Conservation (phyloP, 352 stramenopile species). For the Hyaloperonospora brassicae region DNA sequence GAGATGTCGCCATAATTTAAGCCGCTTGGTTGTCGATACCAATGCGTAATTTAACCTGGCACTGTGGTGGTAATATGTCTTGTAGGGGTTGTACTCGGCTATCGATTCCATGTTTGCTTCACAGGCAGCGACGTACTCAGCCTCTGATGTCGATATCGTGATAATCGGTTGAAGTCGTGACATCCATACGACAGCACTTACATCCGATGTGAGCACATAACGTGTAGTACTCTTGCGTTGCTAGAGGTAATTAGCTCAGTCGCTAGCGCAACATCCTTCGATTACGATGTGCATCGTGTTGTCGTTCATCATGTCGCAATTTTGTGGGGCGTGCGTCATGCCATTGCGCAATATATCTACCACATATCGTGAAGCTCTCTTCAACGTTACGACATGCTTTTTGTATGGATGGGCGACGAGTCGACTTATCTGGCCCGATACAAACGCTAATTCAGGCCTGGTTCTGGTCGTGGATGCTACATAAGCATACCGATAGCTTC, state of each 20-base stretch:
- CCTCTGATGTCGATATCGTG: not conserved
- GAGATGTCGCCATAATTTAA: not conserved
- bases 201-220: not conserved
- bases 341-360: not conserved
- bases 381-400: conserved; percentile 1
- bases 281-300: not conserved
- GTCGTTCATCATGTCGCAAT: not conserved
- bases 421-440: conserved; percentile 16
- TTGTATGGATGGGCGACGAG: conserved; percentile 11
- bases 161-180: not conserved
- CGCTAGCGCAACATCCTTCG: not conserved
- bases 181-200: not conserved
- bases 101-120: conserved; percentile 1
- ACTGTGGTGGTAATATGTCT: not conserved
- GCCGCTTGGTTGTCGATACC: not conserved
- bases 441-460: conserved; percentile 20
- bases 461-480: conserved; percentile 24
- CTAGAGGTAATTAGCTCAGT: not conserved
- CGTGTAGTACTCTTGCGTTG: not conserved
- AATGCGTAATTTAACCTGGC: not conserved
- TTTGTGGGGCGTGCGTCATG: conserved; percentile 1
- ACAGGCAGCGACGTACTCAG: not conserved
- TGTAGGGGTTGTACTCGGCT: not conserved
- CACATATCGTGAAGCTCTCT: conserved; percentile 6
- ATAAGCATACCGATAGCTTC: conserved; percentile 17